A percentile compares a stretch with the other conserved stretches of the same genome.
Evolutionary conservation across 768 basidiomycete species (phyloP).

Genomic region (Boletus vermiculosoides): DNA sequence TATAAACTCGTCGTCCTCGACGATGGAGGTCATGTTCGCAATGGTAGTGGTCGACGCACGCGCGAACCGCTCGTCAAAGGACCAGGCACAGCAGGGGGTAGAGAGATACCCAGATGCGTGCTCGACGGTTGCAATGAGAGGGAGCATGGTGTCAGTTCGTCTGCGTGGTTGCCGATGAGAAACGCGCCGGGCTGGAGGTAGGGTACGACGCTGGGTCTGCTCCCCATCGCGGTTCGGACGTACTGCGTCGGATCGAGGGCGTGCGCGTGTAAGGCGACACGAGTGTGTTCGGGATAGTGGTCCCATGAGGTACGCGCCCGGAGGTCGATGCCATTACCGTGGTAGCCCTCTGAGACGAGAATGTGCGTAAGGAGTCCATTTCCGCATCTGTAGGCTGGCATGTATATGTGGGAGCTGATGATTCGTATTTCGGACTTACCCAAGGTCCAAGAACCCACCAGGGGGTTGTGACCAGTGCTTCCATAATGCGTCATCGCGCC

Average conservation of each 20-base stretch:
- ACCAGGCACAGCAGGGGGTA: conserved; percentile 92
- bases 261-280: conserved; percentile 57
- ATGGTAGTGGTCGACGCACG: conserved; percentile 39
- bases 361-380: conserved; percentile 93
- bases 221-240: neutral
- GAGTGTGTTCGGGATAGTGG: conserved; percentile 67
- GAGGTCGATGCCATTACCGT: conserved; percentile 82
- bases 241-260: conserved; percentile 61
- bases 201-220: conserved; percentile 11
- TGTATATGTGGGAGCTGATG: neutral
- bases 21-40: conserved; percentile 17
- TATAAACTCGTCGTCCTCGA: conserved; percentile 33
- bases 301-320: conserved; percentile 84
- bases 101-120: conserved; percentile 67
- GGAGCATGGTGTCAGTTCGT: conserved; percentile 94
- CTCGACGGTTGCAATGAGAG: conserved; percentile 68
- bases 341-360: conserved; percentile 78
- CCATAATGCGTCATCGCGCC: conserved; percentile 84
- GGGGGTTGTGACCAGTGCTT: conserved; percentile 73
- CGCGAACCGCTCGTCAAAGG: conserved; percentile 66
- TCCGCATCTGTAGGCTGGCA: conserved; percentile 61
- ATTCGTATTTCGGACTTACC: conserved; percentile 42
- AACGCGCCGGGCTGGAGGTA: conserved; percentile 54
- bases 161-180: conserved; percentile 93
- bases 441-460: conserved; percentile 87